These are phyloP conservation scores for Haplosporangium sp. DNA, from an alignment of 371 early-diverging fungal species.

Conservation along the genomic window DNA sequence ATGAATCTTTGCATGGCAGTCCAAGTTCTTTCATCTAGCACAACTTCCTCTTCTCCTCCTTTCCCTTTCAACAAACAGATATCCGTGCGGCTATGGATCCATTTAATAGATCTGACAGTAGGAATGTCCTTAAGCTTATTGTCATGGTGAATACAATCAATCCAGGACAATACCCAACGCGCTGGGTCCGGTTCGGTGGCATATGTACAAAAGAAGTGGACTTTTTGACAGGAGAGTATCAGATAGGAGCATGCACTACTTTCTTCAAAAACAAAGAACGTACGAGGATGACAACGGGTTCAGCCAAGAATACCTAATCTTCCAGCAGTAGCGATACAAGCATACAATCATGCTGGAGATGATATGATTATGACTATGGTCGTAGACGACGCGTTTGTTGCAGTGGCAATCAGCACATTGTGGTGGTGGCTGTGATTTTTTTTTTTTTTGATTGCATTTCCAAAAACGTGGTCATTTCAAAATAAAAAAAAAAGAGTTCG, in stretches of 20 bases:
- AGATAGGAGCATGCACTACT: neutral
- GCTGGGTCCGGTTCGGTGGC: neutral
- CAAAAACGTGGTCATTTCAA: neutral
- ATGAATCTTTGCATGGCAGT: constrained; percentile 6
- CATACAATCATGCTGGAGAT: neutral
- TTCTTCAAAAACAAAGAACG: neutral
- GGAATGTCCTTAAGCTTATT: neutral
- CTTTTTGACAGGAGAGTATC: neutral
- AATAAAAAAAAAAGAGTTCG: constrained; percentile 5
- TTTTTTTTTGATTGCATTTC: no score
- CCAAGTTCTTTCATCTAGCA: neutral
- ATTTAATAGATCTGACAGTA: neutral
- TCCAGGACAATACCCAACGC: neutral
- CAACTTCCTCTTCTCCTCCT: no score
- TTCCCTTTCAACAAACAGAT: no score
- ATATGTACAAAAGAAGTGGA: neutral
- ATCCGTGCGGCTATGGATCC: no score
- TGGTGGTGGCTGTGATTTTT: no score
- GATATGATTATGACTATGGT: neutral
- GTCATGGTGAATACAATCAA: neutral
- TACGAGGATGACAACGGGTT: no score
- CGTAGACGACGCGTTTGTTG: neutral
- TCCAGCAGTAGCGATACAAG: no score
- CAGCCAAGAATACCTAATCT: no score
- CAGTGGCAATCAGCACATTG: neutral